These are phyloP conservation scores for Termitomyces sp. DNA, from an alignment of 768 basidiomycete species.

Conservation along the genomic window DNA sequence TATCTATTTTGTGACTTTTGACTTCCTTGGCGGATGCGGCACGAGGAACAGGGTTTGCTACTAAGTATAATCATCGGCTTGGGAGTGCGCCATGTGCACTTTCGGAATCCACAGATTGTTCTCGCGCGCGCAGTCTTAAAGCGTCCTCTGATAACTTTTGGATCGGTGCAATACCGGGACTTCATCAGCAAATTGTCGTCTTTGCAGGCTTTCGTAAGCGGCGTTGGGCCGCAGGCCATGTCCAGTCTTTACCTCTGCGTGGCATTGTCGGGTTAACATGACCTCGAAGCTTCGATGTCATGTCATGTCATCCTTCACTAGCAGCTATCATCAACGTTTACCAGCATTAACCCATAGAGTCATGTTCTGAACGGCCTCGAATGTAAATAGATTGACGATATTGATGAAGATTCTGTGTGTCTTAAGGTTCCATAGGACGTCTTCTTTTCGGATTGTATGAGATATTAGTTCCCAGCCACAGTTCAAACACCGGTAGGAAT, in stretches of 20 bases:
- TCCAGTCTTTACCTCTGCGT: neutral
- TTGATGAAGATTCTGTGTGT: neutral
- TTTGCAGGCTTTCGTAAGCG: neutral
- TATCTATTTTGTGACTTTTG: neutral
- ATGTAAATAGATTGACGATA: neutral
- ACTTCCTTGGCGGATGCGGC: neutral
- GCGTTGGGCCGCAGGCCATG: neutral
- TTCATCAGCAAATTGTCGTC: neutral
- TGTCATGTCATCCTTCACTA: neutral
- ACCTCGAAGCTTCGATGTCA: neutral
- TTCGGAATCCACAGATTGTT: neutral
- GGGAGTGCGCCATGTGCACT: neutral
- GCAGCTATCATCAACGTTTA: neutral
- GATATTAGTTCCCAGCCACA: neutral
- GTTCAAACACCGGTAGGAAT: neutral
- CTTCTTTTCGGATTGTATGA: neutral
- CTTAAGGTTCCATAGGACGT: neutral
- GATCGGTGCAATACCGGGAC: neutral
- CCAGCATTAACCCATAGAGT: neutral
- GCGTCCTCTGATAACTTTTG: neutral
- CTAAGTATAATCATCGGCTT: too few relatives aligned
- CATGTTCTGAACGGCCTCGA: neutral
- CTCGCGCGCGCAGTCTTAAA: neutral
- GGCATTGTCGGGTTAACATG: neutral
- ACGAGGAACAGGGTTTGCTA: neutral